Evolutionary conservation across 768 basidiomycete genomes (phyloP), one percentile per base, ranked within the genome.

Genomic region (Collybia nuda): DNA sequence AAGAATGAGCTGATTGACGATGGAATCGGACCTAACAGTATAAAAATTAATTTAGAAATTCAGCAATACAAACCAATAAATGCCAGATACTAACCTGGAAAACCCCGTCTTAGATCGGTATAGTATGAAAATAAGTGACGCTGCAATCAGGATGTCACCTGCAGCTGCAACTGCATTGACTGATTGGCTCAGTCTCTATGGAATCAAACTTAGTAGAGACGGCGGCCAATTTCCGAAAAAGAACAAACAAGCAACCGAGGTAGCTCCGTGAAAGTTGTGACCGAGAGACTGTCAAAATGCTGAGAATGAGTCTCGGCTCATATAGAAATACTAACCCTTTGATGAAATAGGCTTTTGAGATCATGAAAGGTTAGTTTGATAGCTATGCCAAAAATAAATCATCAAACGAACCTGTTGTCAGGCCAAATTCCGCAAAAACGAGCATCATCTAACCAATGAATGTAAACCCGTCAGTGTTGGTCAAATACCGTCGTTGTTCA

Each of bases 1-100:
- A 15, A 55, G 32, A 32, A 55, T 51, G 9, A 55, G 54, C 22
- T 55, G 49, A 18, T 55, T 55, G 12, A 55, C 45, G 28, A 55
- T 51, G 22, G 54, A 51, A 21, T 55, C 54, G 12, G 54, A 51
- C 23, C 54, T 55, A 35, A 15, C 18, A 19, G 24, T 3, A 7
- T 7, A 22, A 1, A 24, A 19, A 17, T 35, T 21, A 15, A 37
- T 18, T 38, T 18, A 37, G n/a, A 6, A 11, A 22, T 24, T n/a
- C n/a, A n/a, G n/a, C n/a, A n/a, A n/a, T n/a, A n/a, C n/a, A 17
- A 6, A 9, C 15, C 40, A 15, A 19, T 18, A 19, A 38, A 2
- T 14, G 12, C 4, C 8, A 22, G 15, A 18, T n/a, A 38, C 44
- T 23, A 17, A 55, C 54, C 38, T 55, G 6, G 48, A 47, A 29